Base-by-base conservation (phyloP, 2,329 filamentous ascomycete species). In the Trichoderma harzianum region DNA sequence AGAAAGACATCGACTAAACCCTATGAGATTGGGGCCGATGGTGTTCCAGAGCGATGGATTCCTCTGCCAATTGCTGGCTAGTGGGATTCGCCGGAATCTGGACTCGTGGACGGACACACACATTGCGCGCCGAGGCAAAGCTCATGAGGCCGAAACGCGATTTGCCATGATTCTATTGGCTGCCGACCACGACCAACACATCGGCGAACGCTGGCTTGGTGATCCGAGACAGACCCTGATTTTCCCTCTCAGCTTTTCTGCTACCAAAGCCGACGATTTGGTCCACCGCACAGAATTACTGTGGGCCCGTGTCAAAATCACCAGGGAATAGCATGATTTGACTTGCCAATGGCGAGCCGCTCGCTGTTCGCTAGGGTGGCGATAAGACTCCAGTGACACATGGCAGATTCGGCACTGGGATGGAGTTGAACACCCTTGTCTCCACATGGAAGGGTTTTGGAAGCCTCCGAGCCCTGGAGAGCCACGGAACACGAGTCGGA, bases 1-100 rank as follows among this genome's bases (percentile, higher is more conserved):
- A 84, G 90, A 74, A 89, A 89, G 78, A 80, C 85, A 47, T 82
- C 82, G 71, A 81, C 81, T 47, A 87, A 84, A 76, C 83, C 85
- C 12, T 90, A 91, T 79, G 85, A 86, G 72, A 84, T 90, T 73
- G 84, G 87, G 47, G 75, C 84, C 43, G 86, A 89, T 73, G 89
- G 89, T 32, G 85, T 91, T 39, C 89, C 89, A 24, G 82, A 84
- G 24, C 83, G 89, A 76, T 91, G 89, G 89, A 83, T 88, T 72
- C 79, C 86, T 18, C 14, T 69, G 10, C 28, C 67, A 24, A 26
- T 53, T 7, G 57, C 55, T 47, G 67, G 36, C 34, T 69, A 69
- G 55, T 36, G 51, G 36, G 39, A 34, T 10, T 36, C 10, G 11
- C 53, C 39, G 30, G 55, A 34, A 24, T 60, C 18, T 69, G 66